Base-by-base conservation (phyloP, 2,329 filamentous ascomycete genomes). In the Cytospora schulzeri region DNA sequence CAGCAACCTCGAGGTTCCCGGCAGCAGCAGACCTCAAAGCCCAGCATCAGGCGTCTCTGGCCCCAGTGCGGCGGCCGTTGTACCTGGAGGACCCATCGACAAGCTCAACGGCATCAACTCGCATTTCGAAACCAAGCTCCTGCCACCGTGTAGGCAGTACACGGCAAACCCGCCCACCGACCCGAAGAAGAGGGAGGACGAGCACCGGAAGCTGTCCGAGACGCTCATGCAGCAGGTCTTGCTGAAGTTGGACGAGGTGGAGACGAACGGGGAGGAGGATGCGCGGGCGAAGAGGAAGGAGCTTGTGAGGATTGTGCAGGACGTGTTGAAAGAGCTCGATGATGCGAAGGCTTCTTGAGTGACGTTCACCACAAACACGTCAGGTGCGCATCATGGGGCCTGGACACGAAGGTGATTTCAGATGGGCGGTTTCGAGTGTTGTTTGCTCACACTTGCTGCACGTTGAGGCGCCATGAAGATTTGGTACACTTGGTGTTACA, bases 181-280 rank as follows among this genome's bases (percentile, higher is more conserved):
- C 59, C 72, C 78, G 48, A 88, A 88, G 74, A 92, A 90, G 80
- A 80, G 85, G 57, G 83, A 85, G 17, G 91, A 92, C 38, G 90
- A 93, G 72, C 89, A 94, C 74, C 88, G 89, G 73, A 88, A 85
- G 73, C 75, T 95, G 22, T 88, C 86, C 4, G 91, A 95, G 79
- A 91, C 88, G 5, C 84, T 93, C 48, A 81, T 95, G 80, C 86
- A 89, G 67, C 89, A 93, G 70, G 86, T 93, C 2, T 72, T 94
- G 45, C 77, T 95, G 68, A 94, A 93, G 77, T 76, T 92, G 48
- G 91, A 95, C 73, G 88, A 84, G 26, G 86, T 94, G 3, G 90
- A 94, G 69, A 88, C 88, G 0, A 88, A 89, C 56, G 90, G 90
- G 6, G 86, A 91, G 68, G 74, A 79, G 12, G 86, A 88, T 15